phyloP scores from a whole-genome alignment of 208 protist species.

The Acanthamoeba divionensis region DNA sequence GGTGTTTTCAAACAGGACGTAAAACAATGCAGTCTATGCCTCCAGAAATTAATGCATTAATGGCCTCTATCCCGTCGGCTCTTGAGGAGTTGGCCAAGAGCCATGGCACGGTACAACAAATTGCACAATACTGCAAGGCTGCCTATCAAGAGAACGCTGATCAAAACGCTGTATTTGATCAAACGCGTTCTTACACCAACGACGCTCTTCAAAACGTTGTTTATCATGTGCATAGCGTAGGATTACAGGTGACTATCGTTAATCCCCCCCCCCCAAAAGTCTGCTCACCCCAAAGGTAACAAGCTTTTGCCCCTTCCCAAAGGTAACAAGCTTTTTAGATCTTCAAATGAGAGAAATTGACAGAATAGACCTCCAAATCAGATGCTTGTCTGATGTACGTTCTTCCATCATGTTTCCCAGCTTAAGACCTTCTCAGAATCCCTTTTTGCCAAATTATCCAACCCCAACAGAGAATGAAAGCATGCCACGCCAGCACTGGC shows the following conservation, averaged over 20 bases:
- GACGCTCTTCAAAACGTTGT: slow-evolving; percentile 50
- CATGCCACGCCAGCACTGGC: not conserved
- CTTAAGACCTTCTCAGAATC: not conserved
- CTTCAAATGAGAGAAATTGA: slow-evolving; percentile 50
- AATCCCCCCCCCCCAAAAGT: not conserved
- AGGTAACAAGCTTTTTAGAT: slow-evolving; percentile 46
- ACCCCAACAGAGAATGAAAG: not conserved
- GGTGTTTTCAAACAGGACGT: too few species aligned
- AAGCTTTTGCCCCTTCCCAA: not conserved
- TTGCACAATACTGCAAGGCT: slow-evolving; percentile 19
- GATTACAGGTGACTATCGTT: not conserved
- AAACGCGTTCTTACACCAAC: slow-evolving; percentile 13
- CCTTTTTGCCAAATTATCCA: not conserved
- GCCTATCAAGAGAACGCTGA: slow-evolving; percentile 1
- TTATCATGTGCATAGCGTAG: slow-evolving; percentile 54
- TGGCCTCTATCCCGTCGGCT: not conserved
- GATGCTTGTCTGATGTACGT: not conserved
- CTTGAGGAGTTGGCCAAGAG: slow-evolving; percentile 14
- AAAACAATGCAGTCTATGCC: too few species aligned
- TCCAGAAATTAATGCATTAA: not conserved
- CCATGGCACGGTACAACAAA: slow-evolving; percentile 24
- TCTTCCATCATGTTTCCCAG: not conserved
- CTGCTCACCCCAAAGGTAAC: not conserved
- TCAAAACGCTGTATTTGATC: slow-evolving; percentile 18
- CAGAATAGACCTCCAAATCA: not conserved